phyloP scores from a whole-genome alignment of 1,139 yeast genomes.

The Schwanniomyces etchellsii region DNA sequence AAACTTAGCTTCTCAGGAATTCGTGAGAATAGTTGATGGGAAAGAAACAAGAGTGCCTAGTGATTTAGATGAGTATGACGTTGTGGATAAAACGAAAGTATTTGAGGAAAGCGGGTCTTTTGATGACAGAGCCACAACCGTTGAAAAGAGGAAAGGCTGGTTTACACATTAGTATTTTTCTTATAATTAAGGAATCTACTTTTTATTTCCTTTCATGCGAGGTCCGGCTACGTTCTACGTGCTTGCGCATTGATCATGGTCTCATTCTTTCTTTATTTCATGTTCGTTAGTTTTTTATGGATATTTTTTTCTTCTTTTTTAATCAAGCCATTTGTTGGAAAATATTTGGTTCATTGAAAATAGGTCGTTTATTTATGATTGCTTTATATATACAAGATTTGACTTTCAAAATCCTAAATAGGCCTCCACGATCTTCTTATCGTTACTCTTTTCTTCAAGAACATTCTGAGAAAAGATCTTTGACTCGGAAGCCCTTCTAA shows the following conservation, averaged over 20 bases:
- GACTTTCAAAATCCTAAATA: constrained; percentile 15
- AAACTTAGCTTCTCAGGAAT: no score
- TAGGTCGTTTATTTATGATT: background rate
- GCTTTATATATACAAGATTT: constrained; percentile 6
- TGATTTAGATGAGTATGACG: constrained; percentile 31
- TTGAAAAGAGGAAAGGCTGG: constrained; percentile 1
- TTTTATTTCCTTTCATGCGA: no score
- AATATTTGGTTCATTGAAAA: no score
- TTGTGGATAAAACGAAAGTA: constrained; percentile 31
- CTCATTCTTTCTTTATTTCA: constrained; percentile 3
- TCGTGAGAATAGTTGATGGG: no score
- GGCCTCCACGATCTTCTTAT: constrained; percentile 25
- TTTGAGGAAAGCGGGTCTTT: constrained; percentile 6
- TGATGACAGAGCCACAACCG: background rate
- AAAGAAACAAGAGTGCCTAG: no score
- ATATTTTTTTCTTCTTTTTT: no score
- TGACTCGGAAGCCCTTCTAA: constrained; percentile 38
- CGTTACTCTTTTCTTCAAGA: constrained; percentile 19
- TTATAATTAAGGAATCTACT: no score
- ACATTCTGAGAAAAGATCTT: constrained; percentile 24
- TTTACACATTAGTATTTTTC: no score
- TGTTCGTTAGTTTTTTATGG: no score
- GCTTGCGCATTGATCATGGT: constrained; percentile 8
- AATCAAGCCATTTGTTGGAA: no score
- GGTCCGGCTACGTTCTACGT: no score